These are phyloP conservation scores for Pyrenochaeta sp. DNA, from an alignment of 2,329 filamentous ascomycete genomes.

Conservation along the genomic window DNA sequence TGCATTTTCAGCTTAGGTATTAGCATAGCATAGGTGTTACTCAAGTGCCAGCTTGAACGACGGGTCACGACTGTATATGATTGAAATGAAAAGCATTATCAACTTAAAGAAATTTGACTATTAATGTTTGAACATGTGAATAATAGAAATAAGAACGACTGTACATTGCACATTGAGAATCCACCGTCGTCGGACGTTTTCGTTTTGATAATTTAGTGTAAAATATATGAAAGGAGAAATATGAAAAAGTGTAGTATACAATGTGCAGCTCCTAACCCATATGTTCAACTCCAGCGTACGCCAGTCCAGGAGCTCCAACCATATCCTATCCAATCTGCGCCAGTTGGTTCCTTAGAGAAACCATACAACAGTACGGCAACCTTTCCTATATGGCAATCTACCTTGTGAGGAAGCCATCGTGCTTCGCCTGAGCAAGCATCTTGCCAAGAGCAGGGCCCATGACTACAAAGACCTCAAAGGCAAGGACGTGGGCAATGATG, in stretches of 20 bases:
- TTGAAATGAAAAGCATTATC: neutral
- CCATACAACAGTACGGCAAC: neutral
- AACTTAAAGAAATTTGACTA: too few species aligned
- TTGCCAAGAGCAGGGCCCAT: conserved; percentile 47
- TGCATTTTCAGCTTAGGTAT: conserved; percentile 1
- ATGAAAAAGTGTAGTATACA: neutral
- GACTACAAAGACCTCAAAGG: conserved; percentile 62
- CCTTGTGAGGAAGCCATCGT: conserved; percentile 15
- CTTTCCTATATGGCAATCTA: neutral
- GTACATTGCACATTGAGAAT: too few species aligned
- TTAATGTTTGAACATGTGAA: too few species aligned
- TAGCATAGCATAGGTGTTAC: conserved; percentile 4
- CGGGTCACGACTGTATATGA: neutral
- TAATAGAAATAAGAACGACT: too few species aligned
- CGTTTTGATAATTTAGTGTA: neutral
- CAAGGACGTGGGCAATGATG: conserved; percentile 59
- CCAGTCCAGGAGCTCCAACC: neutral
- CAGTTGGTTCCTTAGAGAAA: neutral
- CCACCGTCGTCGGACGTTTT: neutral
- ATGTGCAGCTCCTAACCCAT: neutral
- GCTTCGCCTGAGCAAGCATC: conserved; percentile 27
- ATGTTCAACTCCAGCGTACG: conserved; percentile 1
- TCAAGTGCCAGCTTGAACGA: conserved; percentile 1
- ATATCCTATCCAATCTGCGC: neutral
- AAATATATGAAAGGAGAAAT: neutral